phyloP scores from a whole-genome alignment of 371 early-diverging fungal species.

The Mortierella sp. region DNA sequence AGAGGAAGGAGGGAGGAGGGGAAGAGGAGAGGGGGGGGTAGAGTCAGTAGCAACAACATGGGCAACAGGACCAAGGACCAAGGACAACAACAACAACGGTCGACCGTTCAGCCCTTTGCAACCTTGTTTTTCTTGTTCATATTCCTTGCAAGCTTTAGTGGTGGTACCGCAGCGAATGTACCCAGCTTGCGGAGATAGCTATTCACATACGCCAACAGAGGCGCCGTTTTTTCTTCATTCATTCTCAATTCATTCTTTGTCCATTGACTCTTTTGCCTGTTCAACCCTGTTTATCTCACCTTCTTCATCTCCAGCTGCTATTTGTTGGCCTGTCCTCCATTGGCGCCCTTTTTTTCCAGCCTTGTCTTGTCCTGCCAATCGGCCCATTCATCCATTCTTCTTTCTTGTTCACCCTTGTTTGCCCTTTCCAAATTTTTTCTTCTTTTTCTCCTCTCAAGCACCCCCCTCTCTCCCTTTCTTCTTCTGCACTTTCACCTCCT shows the following conservation, averaged over 20 bases:
- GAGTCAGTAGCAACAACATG: too few species aligned
- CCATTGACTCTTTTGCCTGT: too few species aligned
- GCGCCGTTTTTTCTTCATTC: not conserved
- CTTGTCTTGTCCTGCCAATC: not conserved
- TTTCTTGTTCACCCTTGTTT: not conserved
- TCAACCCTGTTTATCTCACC: slow-evolving; percentile 1
- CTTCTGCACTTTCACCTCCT: not conserved
- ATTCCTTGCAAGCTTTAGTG: not conserved
- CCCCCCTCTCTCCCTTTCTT: not conserved
- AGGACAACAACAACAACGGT: not conserved
- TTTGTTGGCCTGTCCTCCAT: not conserved
- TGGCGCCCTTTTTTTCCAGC: slow-evolving; percentile 1
- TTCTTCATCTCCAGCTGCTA: not conserved
- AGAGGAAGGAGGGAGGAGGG: too few species aligned
- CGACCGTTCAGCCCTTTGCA: slow-evolving; percentile 1
- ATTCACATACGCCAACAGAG: too few species aligned
- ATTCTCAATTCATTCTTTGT: not conserved
- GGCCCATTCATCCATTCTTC: not conserved
- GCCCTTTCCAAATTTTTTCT: not conserved
- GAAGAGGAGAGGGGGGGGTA: too few species aligned
- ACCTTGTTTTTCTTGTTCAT: not conserved
- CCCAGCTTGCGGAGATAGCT: not conserved
- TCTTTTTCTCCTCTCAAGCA: not conserved
- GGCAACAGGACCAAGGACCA: not conserved
- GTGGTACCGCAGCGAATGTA: not conserved